Evolutionary conservation across 768 basidiomycete species (phyloP).

Genomic region (Rubroboletus pulcherrimus): DNA sequence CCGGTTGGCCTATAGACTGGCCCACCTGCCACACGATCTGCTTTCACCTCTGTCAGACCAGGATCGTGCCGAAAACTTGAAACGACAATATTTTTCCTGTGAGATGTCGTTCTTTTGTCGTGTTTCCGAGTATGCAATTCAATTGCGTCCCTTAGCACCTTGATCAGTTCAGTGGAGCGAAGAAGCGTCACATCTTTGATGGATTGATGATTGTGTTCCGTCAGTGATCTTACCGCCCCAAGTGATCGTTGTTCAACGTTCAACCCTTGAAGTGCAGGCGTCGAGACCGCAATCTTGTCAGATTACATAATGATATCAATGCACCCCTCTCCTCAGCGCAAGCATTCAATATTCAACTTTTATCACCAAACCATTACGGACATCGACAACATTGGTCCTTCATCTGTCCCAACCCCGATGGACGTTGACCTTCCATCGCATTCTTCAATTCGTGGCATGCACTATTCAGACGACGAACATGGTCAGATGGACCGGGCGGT

Average conservation of each 20-base stretch:
- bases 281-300: background rate
- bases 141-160: background rate
- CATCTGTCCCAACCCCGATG: too few species aligned
- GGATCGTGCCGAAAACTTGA: background rate
- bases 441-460: too few species aligned
- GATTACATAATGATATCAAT: too few species aligned
- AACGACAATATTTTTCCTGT: background rate
- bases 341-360: too few species aligned
- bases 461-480: too few species aligned
- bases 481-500: too few species aligned
- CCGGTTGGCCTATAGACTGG: background rate
- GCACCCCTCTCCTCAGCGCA: too few species aligned
- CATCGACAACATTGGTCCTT: too few species aligned
- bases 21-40: background rate
- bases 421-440: too few species aligned
- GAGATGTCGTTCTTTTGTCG: background rate
- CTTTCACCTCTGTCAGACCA: slow-evolving; percentile 1
- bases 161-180: background rate
- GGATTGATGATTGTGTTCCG: slow-evolving; percentile 2
- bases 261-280: background rate
- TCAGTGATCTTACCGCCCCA: background rate
- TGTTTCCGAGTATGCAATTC: background rate
- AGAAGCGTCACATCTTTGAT: slow-evolving; percentile 1
- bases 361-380: too few species aligned
- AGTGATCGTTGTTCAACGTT: background rate